Evolutionary conservation across 1,284 basidiomycete genomes (phyloP).

Genomic region (Ganoderma sinense): DNA sequence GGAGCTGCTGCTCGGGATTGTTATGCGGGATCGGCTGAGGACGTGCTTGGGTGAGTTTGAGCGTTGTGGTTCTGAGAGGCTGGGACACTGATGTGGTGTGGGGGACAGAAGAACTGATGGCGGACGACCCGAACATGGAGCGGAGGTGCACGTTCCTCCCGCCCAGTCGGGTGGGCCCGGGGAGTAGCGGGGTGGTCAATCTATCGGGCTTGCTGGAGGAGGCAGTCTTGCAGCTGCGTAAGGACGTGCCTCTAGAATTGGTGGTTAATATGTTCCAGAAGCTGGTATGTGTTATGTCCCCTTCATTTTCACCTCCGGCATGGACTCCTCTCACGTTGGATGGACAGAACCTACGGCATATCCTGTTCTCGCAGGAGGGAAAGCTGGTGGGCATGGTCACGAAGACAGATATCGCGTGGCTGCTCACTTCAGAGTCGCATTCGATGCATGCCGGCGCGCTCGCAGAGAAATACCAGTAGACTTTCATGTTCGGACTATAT

Average conservation of each 20-base stretch:
- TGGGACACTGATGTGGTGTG: not conserved
- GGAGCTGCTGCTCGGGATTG: conserved; percentile 64
- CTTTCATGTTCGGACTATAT: conserved; percentile 48
- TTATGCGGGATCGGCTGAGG: conserved; percentile 60
- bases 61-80: not conserved
- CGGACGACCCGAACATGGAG: conserved; percentile 40
- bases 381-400: conserved; percentile 70
- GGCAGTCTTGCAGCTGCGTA: conserved; percentile 66
- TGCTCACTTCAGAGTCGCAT: conserved; percentile 62
- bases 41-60: conserved; percentile 53
- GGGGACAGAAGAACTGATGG: conserved; percentile 39
- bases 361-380: conserved; percentile 70
- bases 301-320: too few relatives aligned
- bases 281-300: conserved; percentile 51
- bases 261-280: conserved; percentile 79
- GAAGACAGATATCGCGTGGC: conserved; percentile 69
- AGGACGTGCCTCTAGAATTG: conserved; percentile 72
- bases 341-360: conserved; percentile 67
- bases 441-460: conserved; percentile 57
- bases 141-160: conserved; percentile 50
- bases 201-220: conserved; percentile 62
- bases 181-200: conserved; percentile 46
- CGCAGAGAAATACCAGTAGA: conserved; percentile 29
- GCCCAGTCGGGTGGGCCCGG: conserved; percentile 23
- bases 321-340: not conserved